Evolutionary conservation across 2,329 filamentous ascomycete genomes (phyloP).

Genomic region (Paraconiothyrium sp.): DNA sequence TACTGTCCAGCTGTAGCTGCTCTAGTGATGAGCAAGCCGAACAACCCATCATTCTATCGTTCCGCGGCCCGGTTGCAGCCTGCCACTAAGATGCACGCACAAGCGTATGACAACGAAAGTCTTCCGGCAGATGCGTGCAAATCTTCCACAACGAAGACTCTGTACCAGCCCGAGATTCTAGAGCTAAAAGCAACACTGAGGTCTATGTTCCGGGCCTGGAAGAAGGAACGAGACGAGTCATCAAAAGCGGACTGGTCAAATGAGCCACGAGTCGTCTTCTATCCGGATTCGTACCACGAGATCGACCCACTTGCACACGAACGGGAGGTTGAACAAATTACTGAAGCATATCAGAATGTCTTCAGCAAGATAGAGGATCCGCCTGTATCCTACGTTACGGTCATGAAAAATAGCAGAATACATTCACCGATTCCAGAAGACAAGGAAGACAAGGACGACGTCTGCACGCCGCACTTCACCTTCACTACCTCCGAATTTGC

Average conservation of each 20-base stretch:
- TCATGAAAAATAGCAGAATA: background rate
- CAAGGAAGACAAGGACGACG: background rate
- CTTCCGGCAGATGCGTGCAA: background rate
- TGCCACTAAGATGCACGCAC: background rate
- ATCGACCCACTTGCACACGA: background rate
- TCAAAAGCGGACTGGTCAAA: background rate
- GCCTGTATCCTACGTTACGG: background rate
- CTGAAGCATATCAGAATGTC: background rate
- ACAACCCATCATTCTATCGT: background rate
- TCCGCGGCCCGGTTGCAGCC: background rate
- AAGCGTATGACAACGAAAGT: background rate
- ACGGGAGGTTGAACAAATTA: background rate
- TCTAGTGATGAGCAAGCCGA: background rate
- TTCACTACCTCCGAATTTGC: background rate
- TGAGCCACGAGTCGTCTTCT: slow-evolving; percentile 1
- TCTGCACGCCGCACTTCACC: background rate
- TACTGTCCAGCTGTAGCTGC: background rate
- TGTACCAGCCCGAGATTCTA: background rate
- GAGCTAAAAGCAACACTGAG: background rate
- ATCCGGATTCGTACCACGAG: background rate
- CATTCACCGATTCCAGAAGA: background rate
- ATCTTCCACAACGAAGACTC: background rate
- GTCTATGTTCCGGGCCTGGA: background rate
- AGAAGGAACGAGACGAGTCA: background rate
- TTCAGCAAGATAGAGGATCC: background rate